These are phyloP conservation scores for Venturia asperata DNA, from an alignment of 2,329 filamentous ascomycete species.

Conservation along the genomic window DNA sequence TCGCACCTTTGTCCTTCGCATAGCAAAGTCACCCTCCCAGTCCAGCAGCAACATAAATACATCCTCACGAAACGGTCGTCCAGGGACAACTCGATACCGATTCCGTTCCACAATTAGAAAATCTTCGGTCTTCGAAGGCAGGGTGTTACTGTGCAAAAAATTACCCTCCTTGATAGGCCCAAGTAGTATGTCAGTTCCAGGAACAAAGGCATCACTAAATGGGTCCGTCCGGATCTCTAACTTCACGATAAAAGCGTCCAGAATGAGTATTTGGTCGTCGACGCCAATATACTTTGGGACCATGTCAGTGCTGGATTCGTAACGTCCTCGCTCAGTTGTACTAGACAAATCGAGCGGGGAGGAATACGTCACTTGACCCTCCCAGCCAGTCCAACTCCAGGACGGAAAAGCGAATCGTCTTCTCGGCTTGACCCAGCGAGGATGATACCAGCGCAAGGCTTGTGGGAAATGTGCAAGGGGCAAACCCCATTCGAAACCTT, in stretches of 20 bases:
- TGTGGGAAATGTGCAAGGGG: conserved; percentile 15
- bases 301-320: conserved; percentile 4
- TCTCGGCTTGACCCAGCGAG: conserved; percentile 4
- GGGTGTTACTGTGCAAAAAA: conserved; percentile 4
- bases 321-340: neutral
- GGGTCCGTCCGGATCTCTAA: conserved; percentile 10
- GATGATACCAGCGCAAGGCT: conserved; percentile 14
- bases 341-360: neutral
- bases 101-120: conserved; percentile 13
- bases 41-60: conserved; percentile 16
- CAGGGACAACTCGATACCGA: neutral
- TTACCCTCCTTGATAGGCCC: conserved; percentile 13
- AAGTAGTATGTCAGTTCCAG: conserved; percentile 9
- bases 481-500: conserved; percentile 3
- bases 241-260: conserved; percentile 1
- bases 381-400: conserved; percentile 17
- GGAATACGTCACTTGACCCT: conserved; percentile 15
- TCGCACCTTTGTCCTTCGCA: conserved; percentile 16
- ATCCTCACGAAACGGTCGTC: conserved; percentile 4
- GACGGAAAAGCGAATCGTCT: conserved; percentile 12
- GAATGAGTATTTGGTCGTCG: conserved; percentile 4
- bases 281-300: neutral
- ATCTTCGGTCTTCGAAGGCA: conserved; percentile 1
- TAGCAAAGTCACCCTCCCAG: neutral
- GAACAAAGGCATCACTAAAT: conserved; percentile 15